Evolutionary conservation across 202 grass and related monocot genomes (phyloP), one percentile per base, ranked within the genome.

Genomic region (Zizania palustris): DNA sequence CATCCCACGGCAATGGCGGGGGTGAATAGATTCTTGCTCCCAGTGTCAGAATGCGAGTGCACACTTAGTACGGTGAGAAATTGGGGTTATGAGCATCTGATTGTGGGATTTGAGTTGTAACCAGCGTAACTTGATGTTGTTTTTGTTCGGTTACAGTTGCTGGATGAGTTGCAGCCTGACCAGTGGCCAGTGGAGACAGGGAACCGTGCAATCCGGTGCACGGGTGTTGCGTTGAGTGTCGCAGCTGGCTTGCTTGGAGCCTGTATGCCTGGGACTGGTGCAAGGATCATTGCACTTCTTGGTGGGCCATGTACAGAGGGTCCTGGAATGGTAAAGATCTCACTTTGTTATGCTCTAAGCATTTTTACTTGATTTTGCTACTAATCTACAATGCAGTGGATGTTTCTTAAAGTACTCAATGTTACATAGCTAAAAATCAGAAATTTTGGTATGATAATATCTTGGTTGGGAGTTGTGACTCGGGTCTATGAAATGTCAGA

Each of bases 261-360:
- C 45, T 96, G 92, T 65, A 79, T 93, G 62, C 83, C 89, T 69
- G 96, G 96, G 64, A 99, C 96, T 39, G 96, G 96, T 4, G 96
- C 96, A 46, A 89, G 89, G 45, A 99, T 99, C 46, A 90, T 96
- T 80, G 87, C 92, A 14, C 78, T 99, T 69, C 84, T 99, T 40
- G 92, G 96, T 3, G 96, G 96, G 8, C 96, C 96, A 4, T 99
- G 96, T 77, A 99, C 92, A 0, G 89, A 96, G 68, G 96, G 96
- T 51, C 96, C 96, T 79, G 96, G 96, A 89, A 78, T 99, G 92
- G 89, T 99, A 99, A 87, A 87, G 13, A 65, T 75, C 33, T 13
- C 63, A 48, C 75, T 88, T 56, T 74, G 21, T 45, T 73, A 19
- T n/a, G 40, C 11, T 40, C 68, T 35, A 53, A 22, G 54, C 42